Evolutionary conservation across 192 early-diverging fungal species (phyloP).

Genomic region (Backusella westeae): DNA sequence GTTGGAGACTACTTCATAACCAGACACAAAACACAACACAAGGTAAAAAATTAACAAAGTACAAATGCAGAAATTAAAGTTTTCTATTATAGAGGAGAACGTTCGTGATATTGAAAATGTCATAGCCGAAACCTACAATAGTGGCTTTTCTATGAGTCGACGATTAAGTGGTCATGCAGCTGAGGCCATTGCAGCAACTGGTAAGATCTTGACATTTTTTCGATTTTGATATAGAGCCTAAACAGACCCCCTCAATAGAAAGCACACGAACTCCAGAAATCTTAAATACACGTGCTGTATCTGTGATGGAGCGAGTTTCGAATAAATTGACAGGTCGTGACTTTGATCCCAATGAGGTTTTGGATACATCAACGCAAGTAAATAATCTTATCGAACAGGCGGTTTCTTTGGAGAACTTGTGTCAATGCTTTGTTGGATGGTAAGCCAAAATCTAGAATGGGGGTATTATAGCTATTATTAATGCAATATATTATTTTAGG

Average conservation of each 20-base stretch:
- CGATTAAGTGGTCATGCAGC: constrained; percentile 38
- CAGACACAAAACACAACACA: constrained; percentile 44
- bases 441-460: constrained; percentile 12
- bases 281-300: constrained; percentile 74
- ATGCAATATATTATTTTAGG: background rate
- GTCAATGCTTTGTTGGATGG: constrained; percentile 72
- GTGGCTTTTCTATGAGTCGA: constrained; percentile 31
- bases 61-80: background rate
- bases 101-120: constrained; percentile 19
- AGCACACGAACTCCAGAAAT: constrained; percentile 46
- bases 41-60: background rate
- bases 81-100: constrained; percentile 12
- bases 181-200: constrained; percentile 35
- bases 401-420: constrained; percentile 85
- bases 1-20: constrained; percentile 72
- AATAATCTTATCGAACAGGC: constrained; percentile 88
- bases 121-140: constrained; percentile 22
- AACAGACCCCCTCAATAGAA: constrained; percentile 33
- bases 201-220: background rate
- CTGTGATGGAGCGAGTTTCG: constrained; percentile 83
- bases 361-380: constrained; percentile 85
- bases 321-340: constrained; percentile 95
- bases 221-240: background rate
- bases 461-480: background rate
- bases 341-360: constrained; percentile 74